phyloP scores from a whole-genome alignment of 2,329 filamentous ascomycete species.

The Corynespora cassiicola region DNA sequence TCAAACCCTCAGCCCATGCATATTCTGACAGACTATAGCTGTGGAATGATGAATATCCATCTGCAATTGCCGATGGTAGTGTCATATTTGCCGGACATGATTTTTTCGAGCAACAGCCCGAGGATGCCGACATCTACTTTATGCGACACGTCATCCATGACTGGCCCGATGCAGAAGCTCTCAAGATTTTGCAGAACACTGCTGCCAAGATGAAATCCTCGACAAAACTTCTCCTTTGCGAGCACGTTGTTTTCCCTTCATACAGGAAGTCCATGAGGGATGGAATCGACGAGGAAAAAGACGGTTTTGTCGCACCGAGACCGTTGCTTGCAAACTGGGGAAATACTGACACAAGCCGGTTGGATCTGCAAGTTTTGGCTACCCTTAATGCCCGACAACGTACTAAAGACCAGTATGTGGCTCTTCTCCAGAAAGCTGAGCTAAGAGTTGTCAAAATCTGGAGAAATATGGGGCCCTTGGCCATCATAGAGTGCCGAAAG shows the following conservation, averaged over 20 bases:
- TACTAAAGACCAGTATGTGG: slow-evolving; percentile 1
- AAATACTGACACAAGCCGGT: slow-evolving; percentile 2
- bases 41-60: slow-evolving; percentile 4
- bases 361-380: slow-evolving; percentile 5
- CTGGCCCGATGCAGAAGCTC: slow-evolving; percentile 3
- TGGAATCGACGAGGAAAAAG: neutral
- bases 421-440: neutral
- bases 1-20: too few species aligned
- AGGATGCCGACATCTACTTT: slow-evolving; percentile 4
- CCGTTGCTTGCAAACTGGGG: slow-evolving; percentile 5
- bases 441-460: slow-evolving; percentile 1
- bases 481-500: slow-evolving; percentile 32
- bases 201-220: slow-evolving; percentile 3
- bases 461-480: slow-evolving; percentile 6
- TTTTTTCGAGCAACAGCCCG: slow-evolving; percentile 3
- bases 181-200: slow-evolving; percentile 2
- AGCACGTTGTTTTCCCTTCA: slow-evolving; percentile 3
- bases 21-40: neutral
- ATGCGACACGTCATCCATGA: slow-evolving; percentile 4
- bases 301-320: slow-evolving; percentile 1
- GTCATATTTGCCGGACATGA: slow-evolving; percentile 3
- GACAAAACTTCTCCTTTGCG: slow-evolving; percentile 3
- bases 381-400: slow-evolving; percentile 3
- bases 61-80: slow-evolving; percentile 1
- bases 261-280: slow-evolving; percentile 1